These are phyloP conservation scores for Escallonia herrerae DNA, from an alignment of 129 eudicot genomes.

Conservation along the genomic window DNA sequence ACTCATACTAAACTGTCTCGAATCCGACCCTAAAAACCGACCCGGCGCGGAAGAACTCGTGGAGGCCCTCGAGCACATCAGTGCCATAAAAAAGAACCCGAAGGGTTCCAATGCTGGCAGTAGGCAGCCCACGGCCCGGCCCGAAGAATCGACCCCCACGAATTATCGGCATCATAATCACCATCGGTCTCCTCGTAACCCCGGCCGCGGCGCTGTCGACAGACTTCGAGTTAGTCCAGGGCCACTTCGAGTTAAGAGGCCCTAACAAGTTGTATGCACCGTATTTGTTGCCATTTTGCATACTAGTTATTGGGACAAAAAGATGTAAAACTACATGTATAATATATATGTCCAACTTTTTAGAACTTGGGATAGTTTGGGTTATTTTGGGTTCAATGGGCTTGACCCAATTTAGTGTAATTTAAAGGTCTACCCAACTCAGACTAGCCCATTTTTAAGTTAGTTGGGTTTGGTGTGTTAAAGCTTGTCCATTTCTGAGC, in stretches of 20 bases:
- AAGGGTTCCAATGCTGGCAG: constrained; percentile 18
- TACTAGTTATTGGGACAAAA: no score
- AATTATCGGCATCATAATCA: constrained; percentile 19
- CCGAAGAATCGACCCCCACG: constrained; percentile 1
- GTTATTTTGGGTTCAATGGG: no score
- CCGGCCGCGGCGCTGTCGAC: constrained; percentile 14
- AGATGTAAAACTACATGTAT: no score
- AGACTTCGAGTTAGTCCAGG: constrained; percentile 5
- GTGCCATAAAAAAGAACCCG: constrained; percentile 24
- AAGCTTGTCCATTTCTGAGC: no score
- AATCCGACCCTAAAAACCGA: constrained; percentile 41
- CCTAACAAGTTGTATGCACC: no score
- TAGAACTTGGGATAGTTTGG: no score
- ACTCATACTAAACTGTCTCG: constrained; percentile 51
- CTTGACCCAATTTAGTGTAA: no score
- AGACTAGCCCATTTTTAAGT: no score
- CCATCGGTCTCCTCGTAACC: constrained; percentile 21
- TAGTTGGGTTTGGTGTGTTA: no score
- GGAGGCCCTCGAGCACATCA: constrained; percentile 23
- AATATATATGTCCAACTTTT: no score
- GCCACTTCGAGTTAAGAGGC: constrained; percentile 19
- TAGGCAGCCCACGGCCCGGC: background rate
- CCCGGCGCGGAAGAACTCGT: constrained; percentile 61
- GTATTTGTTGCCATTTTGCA: no score
- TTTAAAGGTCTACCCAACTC: no score